These are phyloP conservation scores for Ogataea methanolica DNA, from an alignment of 805 yeast genomes.

Conservation along the genomic window DNA sequence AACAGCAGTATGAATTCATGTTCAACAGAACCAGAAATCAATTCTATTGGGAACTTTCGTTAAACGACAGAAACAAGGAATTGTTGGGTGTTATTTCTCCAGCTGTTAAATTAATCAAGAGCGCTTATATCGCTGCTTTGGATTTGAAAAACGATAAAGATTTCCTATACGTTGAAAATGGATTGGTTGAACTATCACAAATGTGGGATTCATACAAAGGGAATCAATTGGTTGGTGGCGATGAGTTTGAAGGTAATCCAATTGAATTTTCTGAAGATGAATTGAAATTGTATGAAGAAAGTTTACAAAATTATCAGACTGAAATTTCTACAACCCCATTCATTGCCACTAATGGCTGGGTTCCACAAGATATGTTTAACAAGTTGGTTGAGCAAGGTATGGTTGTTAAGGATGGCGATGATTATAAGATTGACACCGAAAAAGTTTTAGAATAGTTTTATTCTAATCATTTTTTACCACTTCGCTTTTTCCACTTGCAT, in stretches of 20 bases:
- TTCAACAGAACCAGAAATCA: conserved; percentile 88
- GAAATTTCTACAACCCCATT: conserved; percentile 71
- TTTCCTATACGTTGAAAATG: conserved; percentile 59
- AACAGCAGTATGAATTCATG: conserved; percentile 81
- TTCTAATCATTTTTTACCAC: not conserved
- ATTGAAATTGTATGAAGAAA: conserved; percentile 51
- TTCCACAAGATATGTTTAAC: conserved; percentile 90
- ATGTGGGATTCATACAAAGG: conserved; percentile 66
- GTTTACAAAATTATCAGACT: conserved; percentile 63
- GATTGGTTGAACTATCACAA: conserved; percentile 58
- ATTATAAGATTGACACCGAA: conserved; percentile 36
- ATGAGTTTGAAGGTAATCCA: conserved; percentile 44
- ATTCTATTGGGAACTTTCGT: conserved; percentile 75
- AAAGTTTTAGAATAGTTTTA: conserved; percentile 16
- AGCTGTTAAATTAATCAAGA: conserved; percentile 62
- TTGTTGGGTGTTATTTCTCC: conserved; percentile 84
- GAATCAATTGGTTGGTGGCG: conserved; percentile 47
- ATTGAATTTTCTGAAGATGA: conserved; percentile 54
- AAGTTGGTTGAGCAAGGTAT: conserved; percentile 63
- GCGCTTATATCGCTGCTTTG: conserved; percentile 57
- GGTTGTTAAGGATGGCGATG: conserved; percentile 50
- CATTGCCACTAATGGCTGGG: conserved; percentile 90
- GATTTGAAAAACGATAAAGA: conserved; percentile 57
- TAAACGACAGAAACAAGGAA: conserved; percentile 59
- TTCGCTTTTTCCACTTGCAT: not conserved